Base-by-base conservation (phyloP, 129 eudicot species). In the Heracleum sosnowskyi region DNA sequence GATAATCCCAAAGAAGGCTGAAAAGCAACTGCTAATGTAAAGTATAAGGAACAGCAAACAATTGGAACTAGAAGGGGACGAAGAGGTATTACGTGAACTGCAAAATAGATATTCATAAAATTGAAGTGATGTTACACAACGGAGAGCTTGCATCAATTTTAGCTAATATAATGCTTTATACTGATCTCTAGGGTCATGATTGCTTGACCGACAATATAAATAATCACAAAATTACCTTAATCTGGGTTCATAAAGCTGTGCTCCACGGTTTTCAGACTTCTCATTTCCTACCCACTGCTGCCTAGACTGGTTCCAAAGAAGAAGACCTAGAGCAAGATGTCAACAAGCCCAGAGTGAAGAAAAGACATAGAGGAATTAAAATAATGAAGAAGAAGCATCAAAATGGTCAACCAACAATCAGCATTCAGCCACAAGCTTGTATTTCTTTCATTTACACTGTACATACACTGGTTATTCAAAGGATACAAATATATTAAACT, bases 251-350 rank as follows among this genome's bases (percentile, higher is more conserved):
- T 78, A 79, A 40, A 47, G 79, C 84, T 86, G 81, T 63, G 83
- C 39, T 73, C 77, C 26, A 41, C 46, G 79, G 44, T 60, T 81
- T 40, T 77, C 79, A 49, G 82, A 81, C 73, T 79, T 84, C 42
- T 84, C 86, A 77, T 74, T 85, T 79, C 87, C 91, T 55, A 86
- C 34, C 98, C 98, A 93, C 73, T 87, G 90, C 80, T 88, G 90
- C 84, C 98, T 88, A 40, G 70, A 84, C 81, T 91, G 88, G 69
- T 81, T 89, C 98, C 98, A 93, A 13, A 86, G 90, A 80, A 89
- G 86, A 83, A 91, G 86, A 70, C 97, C 98, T 93, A 75, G 66
- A 85, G 37, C 63, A 57, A 79, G 68, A 40, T 69, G 46, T 73
- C 26, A 41, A 51, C 44, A 70, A 37, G 16, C 33, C 47, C 10